These are phyloP conservation scores for Aspergillus sparsus DNA, from an alignment of 495 filamentous ascomycete species.

Conservation along the genomic window DNA sequence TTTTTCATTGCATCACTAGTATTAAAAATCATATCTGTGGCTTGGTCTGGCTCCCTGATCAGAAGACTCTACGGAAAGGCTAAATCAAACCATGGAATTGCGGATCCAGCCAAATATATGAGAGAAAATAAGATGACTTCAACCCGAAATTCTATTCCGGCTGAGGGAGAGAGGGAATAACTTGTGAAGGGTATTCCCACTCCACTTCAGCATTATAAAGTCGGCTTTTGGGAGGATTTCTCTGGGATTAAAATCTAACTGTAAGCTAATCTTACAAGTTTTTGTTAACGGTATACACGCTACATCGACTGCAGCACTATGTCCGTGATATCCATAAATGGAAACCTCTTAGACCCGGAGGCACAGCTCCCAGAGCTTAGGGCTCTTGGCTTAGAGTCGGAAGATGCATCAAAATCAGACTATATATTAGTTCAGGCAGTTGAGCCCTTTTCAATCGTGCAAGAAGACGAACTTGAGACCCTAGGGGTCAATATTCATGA, in stretches of 20 bases:
- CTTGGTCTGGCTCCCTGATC: not conserved
- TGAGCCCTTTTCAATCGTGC: not conserved
- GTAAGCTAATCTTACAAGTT: not conserved
- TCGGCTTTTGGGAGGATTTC: not conserved
- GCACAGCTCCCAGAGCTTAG: not conserved
- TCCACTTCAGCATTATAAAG: not conserved
- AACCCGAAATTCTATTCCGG: not conserved
- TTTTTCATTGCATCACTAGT: not conserved
- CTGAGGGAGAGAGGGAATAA: too few relatives aligned
- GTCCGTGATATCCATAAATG: conserved; percentile 2
- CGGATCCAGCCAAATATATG: not conserved
- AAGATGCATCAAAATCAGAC: not conserved
- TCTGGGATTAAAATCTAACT: not conserved
- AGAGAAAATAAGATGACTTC: not conserved
- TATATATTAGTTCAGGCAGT: not conserved
- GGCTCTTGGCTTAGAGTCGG: not conserved
- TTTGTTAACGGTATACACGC: not conserved
- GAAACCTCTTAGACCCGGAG: not conserved
- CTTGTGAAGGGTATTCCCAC: too few relatives aligned
- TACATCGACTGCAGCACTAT: not conserved
- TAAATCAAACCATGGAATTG: not conserved
- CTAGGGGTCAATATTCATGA: conserved; percentile 3
- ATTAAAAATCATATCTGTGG: too few relatives aligned
- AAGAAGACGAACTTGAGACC: conserved; percentile 1
- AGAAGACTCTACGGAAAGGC: not conserved